Evolutionary conservation across 2,329 filamentous ascomycete genomes (phyloP), one percentile per base, ranked within the genome.

Genomic region (Apiospora koreana): DNA sequence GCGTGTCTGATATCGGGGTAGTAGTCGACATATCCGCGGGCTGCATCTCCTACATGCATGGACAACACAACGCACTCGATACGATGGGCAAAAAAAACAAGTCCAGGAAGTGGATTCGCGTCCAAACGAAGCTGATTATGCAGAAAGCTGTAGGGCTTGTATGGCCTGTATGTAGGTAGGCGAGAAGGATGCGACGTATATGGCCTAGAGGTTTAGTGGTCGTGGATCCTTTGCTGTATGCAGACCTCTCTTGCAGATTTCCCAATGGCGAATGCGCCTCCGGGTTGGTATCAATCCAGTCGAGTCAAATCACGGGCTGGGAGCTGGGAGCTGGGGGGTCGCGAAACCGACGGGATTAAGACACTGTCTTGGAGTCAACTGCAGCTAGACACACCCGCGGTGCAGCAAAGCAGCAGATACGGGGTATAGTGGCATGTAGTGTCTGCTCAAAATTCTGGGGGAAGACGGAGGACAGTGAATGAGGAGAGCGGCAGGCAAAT

Each of bases 41-140:
- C 67, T 68, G 70, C 71, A 72, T 72, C 43, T 71, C 68, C 71
- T 72, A 70, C 71, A 71, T 72, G 71, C 71, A 72, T 71, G 68
- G 68, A 71, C 69, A 72, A 62, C 65, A 31, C 48, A 67, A 48
- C 31, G 54, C 54, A 65, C 42, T n/a, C 21, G 54, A 62, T 62
- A 38, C 14, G 54, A 62, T 21, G 54, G 54, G 54, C 18, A 62
- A 28, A 54, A 54, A 58, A 35, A 62, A 62, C 54, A 62, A 62
- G 54, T 62, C 5, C 16, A 35, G 28, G 54, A 35, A 62, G 54
- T 62, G 54, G 54, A 62, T 62, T 62, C 54, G 31, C 54, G 54
- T 38, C 54, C 54, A 62, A 38, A 38, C 54, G 21, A 58, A 62
- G 54, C 54, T 38, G 54, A 38, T 62, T 62, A 62, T 62, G 54